These are phyloP conservation scores for Globisporangium perplexum DNA, from an alignment of 352 stramenopile genomes.

Conservation along the genomic window DNA sequence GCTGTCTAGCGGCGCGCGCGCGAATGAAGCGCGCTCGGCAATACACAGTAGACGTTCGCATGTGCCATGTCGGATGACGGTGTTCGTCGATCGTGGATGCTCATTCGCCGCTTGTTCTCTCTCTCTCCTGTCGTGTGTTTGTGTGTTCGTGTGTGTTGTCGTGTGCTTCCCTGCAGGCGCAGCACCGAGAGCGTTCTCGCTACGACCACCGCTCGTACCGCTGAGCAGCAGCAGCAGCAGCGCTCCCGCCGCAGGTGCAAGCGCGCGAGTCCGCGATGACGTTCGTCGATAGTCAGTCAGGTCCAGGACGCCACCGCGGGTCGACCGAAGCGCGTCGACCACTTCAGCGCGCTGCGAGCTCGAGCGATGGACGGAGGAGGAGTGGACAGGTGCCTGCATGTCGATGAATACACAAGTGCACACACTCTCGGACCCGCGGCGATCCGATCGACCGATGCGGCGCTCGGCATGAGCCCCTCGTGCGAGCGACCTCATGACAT, in stretches of 20 bases:
- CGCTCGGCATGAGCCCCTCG: too few species aligned
- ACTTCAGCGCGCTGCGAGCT: not conserved
- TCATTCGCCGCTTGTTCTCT: constrained; percentile 4
- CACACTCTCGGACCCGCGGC: not conserved
- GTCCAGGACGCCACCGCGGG: not conserved
- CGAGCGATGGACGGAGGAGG: not conserved
- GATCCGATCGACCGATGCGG: too few species aligned
- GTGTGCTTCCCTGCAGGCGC: constrained; percentile 5
- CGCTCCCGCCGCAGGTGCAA: not conserved
- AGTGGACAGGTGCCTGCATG: not conserved
- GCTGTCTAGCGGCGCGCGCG: constrained; percentile 13
- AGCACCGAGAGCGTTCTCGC: constrained; percentile 13
- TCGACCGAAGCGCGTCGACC: not conserved
- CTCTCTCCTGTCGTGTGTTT: not conserved
- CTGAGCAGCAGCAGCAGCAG: not conserved
- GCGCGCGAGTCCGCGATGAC: not conserved
- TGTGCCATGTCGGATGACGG: not conserved
- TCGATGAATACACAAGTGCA: constrained; percentile 1
- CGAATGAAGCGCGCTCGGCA: constrained; percentile 15
- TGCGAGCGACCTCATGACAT: too few species aligned
- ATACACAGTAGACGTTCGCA: constrained; percentile 7
- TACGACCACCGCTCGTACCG: constrained; percentile 13
- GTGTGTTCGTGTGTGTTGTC: not conserved
- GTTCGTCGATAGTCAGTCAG: constrained; percentile 2
- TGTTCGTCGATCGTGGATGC: not conserved